Percentiles rank a stretch among this genome's conserved stretches.
These are phyloP conservation scores for Leptomonas pyrrhocoris DNA, from an alignment of 208 protist species.

Conservation along the genomic window DNA sequence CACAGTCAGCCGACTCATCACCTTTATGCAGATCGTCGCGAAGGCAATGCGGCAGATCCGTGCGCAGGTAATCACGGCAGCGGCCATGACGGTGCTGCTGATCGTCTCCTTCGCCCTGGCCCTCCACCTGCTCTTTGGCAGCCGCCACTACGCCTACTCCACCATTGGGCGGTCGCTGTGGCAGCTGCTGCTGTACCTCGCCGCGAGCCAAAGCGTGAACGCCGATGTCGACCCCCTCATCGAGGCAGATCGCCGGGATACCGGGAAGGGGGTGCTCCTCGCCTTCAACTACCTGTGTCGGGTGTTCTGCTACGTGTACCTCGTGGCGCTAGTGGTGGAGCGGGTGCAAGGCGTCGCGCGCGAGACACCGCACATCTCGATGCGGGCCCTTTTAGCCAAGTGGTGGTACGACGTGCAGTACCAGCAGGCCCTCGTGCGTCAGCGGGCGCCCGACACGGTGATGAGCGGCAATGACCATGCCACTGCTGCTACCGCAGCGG, in stretches of 20 bases:
- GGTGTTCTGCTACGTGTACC: constrained; percentile 2
- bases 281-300: constrained; percentile 12
- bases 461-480: neutral
- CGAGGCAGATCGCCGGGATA: neutral
- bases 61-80: neutral
- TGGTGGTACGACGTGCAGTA: constrained; percentile 31
- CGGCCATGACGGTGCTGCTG: constrained; percentile 12
- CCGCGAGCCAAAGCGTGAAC: neutral
- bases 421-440: constrained; percentile 9
- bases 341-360: constrained; percentile 10
- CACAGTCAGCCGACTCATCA: neutral
- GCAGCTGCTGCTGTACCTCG: constrained; percentile 15
- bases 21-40: constrained; percentile 13
- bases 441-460: neutral
- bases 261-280: neutral
- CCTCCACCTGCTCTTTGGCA: constrained; percentile 26
- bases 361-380: constrained; percentile 10
- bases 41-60: constrained; percentile 14
- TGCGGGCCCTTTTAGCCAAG: constrained; percentile 22
- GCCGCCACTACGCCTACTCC: constrained; percentile 17
- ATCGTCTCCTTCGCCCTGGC: constrained; percentile 19
- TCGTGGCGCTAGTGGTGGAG: constrained; percentile 10
- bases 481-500: neutral
- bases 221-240: neutral
- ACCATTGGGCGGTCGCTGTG: neutral